Evolutionary conservation across 75 land plant genomes (phyloP).

Genomic region (Selaginella moellendorffii): DNA sequence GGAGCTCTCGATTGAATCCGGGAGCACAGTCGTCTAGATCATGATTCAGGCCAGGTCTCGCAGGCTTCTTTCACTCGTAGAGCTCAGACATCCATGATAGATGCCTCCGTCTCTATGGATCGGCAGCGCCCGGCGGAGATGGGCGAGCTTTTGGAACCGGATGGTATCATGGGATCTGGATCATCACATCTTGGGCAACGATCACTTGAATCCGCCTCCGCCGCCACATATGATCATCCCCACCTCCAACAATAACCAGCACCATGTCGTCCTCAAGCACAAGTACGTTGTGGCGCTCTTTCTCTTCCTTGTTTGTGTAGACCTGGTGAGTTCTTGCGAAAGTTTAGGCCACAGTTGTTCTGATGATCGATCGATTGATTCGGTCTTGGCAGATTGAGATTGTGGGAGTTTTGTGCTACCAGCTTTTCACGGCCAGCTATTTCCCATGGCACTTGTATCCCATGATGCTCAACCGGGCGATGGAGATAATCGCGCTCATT

Average conservation of each 20-base stretch:
- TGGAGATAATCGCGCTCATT: slow-evolving; percentile 28
- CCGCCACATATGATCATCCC: not conserved
- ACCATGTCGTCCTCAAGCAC: slow-evolving; percentile 21
- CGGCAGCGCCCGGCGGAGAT: too few relatives aligned
- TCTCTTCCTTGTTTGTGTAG: slow-evolving; percentile 20
- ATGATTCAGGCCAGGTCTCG: too few relatives aligned
- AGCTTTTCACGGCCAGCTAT: slow-evolving; percentile 25
- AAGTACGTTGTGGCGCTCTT: slow-evolving; percentile 24
- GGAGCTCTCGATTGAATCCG: not conserved
- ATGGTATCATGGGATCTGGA: not conserved
- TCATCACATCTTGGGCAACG: too few relatives aligned
- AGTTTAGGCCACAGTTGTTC: too few relatives aligned
- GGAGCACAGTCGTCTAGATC: too few relatives aligned
- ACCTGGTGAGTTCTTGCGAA: slow-evolving; percentile 12
- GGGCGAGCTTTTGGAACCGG: not conserved
- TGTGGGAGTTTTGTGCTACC: slow-evolving; percentile 30
- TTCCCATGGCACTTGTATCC: slow-evolving; percentile 35
- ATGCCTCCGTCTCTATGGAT: not conserved
- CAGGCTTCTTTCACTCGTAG: too few relatives aligned
- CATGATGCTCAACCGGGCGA: slow-evolving; percentile 28
- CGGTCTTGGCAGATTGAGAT: slow-evolving; percentile 33
- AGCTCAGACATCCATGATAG: too few relatives aligned
- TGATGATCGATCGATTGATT: too few relatives aligned
- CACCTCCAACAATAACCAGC: too few relatives aligned
- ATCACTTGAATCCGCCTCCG: too few relatives aligned